Base-by-base conservation (phyloP, 1,139 yeast species). In the Yamadazyma dushanensis region DNA sequence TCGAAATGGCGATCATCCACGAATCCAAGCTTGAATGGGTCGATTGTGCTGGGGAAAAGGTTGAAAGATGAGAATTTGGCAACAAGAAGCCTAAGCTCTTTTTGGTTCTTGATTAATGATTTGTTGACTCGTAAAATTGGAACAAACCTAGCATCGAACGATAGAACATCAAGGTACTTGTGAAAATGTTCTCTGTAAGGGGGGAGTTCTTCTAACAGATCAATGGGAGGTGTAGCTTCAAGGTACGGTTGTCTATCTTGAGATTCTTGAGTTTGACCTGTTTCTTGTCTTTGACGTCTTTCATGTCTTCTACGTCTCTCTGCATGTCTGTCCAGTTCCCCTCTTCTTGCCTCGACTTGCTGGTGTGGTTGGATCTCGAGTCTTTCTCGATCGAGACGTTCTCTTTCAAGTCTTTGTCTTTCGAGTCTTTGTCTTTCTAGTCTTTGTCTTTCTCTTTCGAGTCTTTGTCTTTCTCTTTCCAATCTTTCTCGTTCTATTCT, bases 51-150 rank as follows among this genome's bases (percentile, higher is more conserved):
- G 1, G 76, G 74, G 8, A 69, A 49, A 22, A 61, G 44, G 33
- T 60, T 57, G 32, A 57, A 55, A 18, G 53, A 50, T 27, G 43
- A 45, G 45, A 70, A 54, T 34, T 57, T 58, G 16, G 44, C 35
- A 19, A 70, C 61, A 3, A 61, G 53, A 13, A 46, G 49, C 4
- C 46, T 42, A 20, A 69, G 48, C 14, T 57, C 57, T 6, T 39
- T 41, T 9, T 61, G 60, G 22, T 58, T 54, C 26, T 50, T 54
- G 14, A 68, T 56, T 23, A 68, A 43, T 4, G 54, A 39, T 14
- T 61, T 52, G 44, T 69, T 70, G 25, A 68, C 57, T 26, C 75
- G 49, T 11, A 69, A 51, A 6, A 66, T 61, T 0, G 75, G 75
- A 2, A 57, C 44, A 39, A 60, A 67, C 26, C 75, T 44, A 5